Conservation (phyloP, 179 eudicot species). For the Nepenthes alata region DNA sequence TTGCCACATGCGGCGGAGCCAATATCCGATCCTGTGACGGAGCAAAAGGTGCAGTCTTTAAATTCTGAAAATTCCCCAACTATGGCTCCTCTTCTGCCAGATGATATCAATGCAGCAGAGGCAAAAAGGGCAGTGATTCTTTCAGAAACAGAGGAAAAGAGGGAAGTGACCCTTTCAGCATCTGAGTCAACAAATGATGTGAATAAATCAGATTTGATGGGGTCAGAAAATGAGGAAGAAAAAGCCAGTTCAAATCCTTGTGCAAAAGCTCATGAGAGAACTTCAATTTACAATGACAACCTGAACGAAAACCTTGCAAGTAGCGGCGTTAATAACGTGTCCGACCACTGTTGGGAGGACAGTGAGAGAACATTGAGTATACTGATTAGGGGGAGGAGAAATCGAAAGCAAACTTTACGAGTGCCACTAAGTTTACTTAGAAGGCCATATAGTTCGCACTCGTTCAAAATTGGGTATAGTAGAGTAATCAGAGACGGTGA, state of each 20-base stretch:
- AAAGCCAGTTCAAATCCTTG: conserved; percentile 15
- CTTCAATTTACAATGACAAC: conserved; percentile 7
- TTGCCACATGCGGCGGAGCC: conserved; percentile 59
- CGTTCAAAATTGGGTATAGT: conserved; percentile 68
- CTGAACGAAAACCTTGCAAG: conserved; percentile 15
- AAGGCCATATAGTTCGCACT: conserved; percentile 73
- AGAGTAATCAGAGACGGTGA: conserved; percentile 81
- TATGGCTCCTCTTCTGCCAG: conserved; percentile 37
- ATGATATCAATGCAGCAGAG: conserved; percentile 33
- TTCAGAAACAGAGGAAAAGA: conserved; percentile 31
- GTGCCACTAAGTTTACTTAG: conserved; percentile 83
- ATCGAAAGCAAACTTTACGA: conserved; percentile 76
- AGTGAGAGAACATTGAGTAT: conserved; percentile 61
- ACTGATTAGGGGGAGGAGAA: conserved; percentile 73
- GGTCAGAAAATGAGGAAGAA: conserved; percentile 26
- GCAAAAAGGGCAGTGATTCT: conserved; percentile 31
- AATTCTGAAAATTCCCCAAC: conserved; percentile 25
- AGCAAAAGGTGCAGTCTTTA: conserved; percentile 29
- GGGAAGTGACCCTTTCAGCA: conserved; percentile 30
- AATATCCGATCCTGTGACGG: conserved; percentile 32
- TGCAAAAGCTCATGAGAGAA: conserved; percentile 10
- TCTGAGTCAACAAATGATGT: conserved; percentile 27
- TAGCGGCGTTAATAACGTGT: conserved; percentile 8
- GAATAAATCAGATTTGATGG: conserved; percentile 23
- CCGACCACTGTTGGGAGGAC: conserved; percentile 23